Base-by-base conservation (phyloP, 371 early-diverging fungal species). In the Mucor circinelloides region DNA sequence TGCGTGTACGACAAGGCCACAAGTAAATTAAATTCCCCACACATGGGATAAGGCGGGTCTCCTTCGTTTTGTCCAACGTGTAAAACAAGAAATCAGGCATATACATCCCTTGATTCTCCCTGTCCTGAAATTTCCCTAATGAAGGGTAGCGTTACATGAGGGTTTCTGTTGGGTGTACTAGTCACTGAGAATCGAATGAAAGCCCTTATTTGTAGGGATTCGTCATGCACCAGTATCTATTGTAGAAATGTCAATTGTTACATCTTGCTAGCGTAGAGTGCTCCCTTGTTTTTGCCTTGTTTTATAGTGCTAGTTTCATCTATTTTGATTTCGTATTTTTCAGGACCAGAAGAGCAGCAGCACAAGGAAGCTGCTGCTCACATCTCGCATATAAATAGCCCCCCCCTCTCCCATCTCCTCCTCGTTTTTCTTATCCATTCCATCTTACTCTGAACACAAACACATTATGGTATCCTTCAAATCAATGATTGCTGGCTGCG, bases 401-500 rank as follows among this genome's bases (percentile, higher is more conserved):
- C 5, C 0, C 6, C 3, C 7, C 8, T 44, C 2, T 13, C 13
- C 36, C 36, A 5, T n/a, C 19, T 44, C 7, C 19, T 44, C 19
- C 13, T 36, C 30, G 2, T 8, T 36, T 36, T 36, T 12, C 8
- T 36, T 12, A 13, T 36, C 8, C 36, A 34, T 34, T n/a, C n/a
- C n/a, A 36, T 36, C 36, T 1, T 36, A 13, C 0, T 36, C 12
- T 12, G 10, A 8, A 36, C 36, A 36, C 36, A 36, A 36, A 13
- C 12, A 13, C 36, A 36, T 8, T 5, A 66, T 66, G 67, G 60
- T 60, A 27, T 54, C 67, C 6, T 66, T 34, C 23, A 25, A 60
- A 1, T 13, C 15, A 9, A 6, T 66, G 19, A 36, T 25, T 3
- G 40, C 67, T 32, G 38, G 40, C 28, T 34, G 38, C 13, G 10